Base-by-base conservation (phyloP, 345 rosid species). In the Pugionium cornutum region DNA sequence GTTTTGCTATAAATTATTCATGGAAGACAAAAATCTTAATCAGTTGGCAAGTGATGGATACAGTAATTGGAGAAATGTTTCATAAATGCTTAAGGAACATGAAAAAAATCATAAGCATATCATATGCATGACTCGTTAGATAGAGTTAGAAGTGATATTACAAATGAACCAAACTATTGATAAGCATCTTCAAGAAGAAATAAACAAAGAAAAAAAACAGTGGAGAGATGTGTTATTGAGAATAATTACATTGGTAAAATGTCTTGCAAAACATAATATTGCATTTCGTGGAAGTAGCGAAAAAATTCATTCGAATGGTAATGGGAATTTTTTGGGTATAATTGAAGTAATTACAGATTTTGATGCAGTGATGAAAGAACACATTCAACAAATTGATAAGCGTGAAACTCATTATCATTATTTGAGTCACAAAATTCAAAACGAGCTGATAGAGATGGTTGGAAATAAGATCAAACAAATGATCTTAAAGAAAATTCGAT, bases 291-390 rank as follows among this genome's bases (percentile, higher is more conserved):
- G 28, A 33, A 52, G 37, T 1, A 52, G 2, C 30, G 26, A 52
- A 1, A 52, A 52, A 26, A 52, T 29, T 52, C 2, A 1, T 52
- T 5, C 9, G 0, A 9, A 5, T 8, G 7, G 7, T 52, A 30
- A 52, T 52, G 57, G 5, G 6, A 52, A 30, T 1, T 52, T 52
- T 52, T 6, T 52, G 36, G 57, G 34, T 6, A 52, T 52, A 26
- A 30, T 52, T 29, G 57, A 52, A 26, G n/a, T 9, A 1, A 3
- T 11, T 52, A 36, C 5, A 52, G 18, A 52, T 8, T 52, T 52
- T 52, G 57, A 52, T 52, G 4, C 11, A 4, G 57, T 52, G 34
- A 52, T 52, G 57, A 30, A 1, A 29, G 57, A 30, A 4, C 57
- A 52, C 40, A 6, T 37, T 37, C 5, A 2, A 37, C 40, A 7